Evolutionary conservation across 306 rosid genomes (phyloP).

Genomic region (Cercis canadensis): DNA sequence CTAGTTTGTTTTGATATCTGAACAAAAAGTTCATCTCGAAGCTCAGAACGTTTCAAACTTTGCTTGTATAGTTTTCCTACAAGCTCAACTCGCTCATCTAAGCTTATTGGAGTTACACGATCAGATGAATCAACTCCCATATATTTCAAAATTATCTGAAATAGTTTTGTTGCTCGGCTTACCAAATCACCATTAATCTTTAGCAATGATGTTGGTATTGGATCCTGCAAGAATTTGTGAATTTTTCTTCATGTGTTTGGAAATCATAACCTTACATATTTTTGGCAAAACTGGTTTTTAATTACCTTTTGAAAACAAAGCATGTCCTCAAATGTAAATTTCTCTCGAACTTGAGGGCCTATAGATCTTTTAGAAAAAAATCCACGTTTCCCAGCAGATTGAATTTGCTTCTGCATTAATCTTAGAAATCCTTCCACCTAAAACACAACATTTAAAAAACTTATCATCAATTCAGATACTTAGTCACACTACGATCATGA

Average conservation of each 20-base stretch:
- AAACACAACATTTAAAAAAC: slow-evolving; percentile 23
- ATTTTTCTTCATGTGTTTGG: slow-evolving; percentile 20
- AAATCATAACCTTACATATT: neutral
- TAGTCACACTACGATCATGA: slow-evolving; percentile 29
- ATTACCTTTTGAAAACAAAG: slow-evolving; percentile 92
- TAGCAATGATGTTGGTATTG: slow-evolving; percentile 87
- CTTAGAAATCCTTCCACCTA: slow-evolving; percentile 94
- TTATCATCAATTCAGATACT: slow-evolving; percentile 14
- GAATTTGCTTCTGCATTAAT: slow-evolving; percentile 93
- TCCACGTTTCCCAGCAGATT: slow-evolving; percentile 94
- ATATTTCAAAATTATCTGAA: slow-evolving; percentile 89
- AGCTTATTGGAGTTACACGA: slow-evolving; percentile 60
- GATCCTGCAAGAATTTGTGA: slow-evolving; percentile 60
- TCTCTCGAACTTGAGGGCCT: slow-evolving; percentile 79
- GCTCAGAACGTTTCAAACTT: slow-evolving; percentile 85
- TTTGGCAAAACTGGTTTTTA: slow-evolving; percentile 12
- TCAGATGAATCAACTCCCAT: slow-evolving; percentile 90
- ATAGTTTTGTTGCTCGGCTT: slow-evolving; percentile 83
- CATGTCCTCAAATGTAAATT: slow-evolving; percentile 92
- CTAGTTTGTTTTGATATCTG: slow-evolving; percentile 95
- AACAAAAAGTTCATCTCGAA: slow-evolving; percentile 91
- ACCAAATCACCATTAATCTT: slow-evolving; percentile 80
- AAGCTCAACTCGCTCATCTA: slow-evolving; percentile 84
- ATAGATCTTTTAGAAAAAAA: slow-evolving; percentile 82
- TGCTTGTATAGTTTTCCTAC: slow-evolving; percentile 90